Evolutionary conservation across 768 basidiomycete genomes (phyloP).

Genomic region (Mycena vitilis): DNA sequence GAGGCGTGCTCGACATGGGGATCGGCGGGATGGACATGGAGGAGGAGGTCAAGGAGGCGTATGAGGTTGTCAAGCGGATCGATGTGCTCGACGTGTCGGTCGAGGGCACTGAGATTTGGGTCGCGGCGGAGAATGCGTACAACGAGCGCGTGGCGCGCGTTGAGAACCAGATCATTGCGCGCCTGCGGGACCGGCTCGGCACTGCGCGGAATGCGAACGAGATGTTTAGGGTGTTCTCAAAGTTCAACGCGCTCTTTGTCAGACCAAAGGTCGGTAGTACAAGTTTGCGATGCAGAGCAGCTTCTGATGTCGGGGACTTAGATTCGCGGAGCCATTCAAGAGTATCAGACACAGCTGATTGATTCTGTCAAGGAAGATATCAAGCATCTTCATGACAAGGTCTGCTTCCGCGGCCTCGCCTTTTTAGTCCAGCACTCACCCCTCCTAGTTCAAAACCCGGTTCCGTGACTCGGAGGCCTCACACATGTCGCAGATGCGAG

Average conservation of each 20-base stretch:
- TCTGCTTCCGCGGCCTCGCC: constrained; percentile 35
- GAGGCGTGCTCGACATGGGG: constrained; percentile 79
- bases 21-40: constrained; percentile 97
- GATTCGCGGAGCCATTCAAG: constrained; percentile 98
- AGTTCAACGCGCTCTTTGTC: constrained; percentile 97
- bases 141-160: constrained; percentile 97
- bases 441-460: constrained; percentile 87
- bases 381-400: constrained; percentile 93
- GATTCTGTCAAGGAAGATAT: constrained; percentile 99
- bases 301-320: background rate
- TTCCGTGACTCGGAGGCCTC: constrained; percentile 96
- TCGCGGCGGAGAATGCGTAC: constrained; percentile 96
- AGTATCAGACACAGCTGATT: constrained; percentile 98
- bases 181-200: constrained; percentile 90
- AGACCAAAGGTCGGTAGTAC: constrained; percentile 80
- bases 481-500: constrained; percentile 99
- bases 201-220: constrained; percentile 98
- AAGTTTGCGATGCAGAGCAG: constrained; percentile 23
- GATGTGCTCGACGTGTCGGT: constrained; percentile 95
- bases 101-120: constrained; percentile 98
- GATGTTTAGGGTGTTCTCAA: constrained; percentile 99
- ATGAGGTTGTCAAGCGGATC: constrained; percentile 96
- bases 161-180: constrained; percentile 98
- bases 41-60: constrained; percentile 95
- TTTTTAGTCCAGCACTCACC: background rate